Conservation (phyloP, 2,329 filamentous ascomycete species). For the Colletotrichum simmondsii region DNA sequence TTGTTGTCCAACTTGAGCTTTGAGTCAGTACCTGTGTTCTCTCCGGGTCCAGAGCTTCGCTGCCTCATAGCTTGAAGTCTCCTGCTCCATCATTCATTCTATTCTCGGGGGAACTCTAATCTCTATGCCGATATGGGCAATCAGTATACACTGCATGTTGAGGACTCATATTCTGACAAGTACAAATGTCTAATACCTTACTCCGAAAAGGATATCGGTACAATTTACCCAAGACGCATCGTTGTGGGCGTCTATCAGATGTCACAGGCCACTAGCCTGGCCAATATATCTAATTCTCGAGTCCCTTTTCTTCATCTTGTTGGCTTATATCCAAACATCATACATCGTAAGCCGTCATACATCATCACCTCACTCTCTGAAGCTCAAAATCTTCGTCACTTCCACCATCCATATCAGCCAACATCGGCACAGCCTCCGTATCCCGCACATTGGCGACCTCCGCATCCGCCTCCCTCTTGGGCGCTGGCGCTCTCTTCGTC, state of each 20-base stretch:
- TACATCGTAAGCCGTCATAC: not conserved
- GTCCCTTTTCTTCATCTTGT: not conserved
- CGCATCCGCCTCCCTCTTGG: slow-evolving; percentile 43
- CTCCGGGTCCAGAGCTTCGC: not conserved
- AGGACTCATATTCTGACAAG: not conserved
- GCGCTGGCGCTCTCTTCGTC: slow-evolving; percentile 50
- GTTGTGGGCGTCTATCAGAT: not conserved
- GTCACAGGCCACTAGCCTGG: too few species aligned
- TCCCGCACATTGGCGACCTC: slow-evolving; percentile 41
- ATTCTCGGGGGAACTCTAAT: not conserved
- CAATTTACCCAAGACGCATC: not conserved
- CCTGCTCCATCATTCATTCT: not conserved
- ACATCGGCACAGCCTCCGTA: slow-evolving; percentile 53
- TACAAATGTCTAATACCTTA: not conserved
- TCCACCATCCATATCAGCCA: slow-evolving; percentile 43
- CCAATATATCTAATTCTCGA: not conserved
- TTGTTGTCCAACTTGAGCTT: too few species aligned
- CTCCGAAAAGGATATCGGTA: not conserved
- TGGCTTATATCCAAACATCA: too few species aligned
- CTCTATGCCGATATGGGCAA: too few species aligned
- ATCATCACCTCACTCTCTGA: slow-evolving; percentile 7
- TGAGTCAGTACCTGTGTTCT: not conserved
- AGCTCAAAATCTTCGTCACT: slow-evolving; percentile 38
- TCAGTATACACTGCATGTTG: not conserved
- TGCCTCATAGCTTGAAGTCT: not conserved